Conservation (phyloP, 2,329 filamentous ascomycete genomes). For the Cordyceps cateniannulata region DNA sequence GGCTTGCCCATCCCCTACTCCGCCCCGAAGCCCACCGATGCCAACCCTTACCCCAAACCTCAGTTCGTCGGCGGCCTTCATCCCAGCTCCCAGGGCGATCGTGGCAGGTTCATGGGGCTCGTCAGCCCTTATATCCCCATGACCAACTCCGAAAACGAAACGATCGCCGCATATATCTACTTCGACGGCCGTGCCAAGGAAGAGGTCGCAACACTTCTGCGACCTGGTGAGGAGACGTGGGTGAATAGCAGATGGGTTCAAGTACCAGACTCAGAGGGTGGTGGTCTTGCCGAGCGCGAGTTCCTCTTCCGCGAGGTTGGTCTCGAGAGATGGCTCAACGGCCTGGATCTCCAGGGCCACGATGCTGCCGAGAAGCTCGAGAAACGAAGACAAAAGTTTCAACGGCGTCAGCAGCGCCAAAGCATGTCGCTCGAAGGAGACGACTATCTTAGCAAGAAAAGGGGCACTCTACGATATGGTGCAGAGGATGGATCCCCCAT, state of each 20-base stretch:
- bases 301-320: slow-evolving; percentile 97
- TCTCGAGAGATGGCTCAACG: slow-evolving; percentile 92
- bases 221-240: slow-evolving; percentile 96
- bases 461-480: slow-evolving; percentile 71
- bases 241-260: slow-evolving; percentile 98
- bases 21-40: slow-evolving; percentile 69
- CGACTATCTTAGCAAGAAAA: slow-evolving; percentile 18
- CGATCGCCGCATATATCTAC: slow-evolving; percentile 97
- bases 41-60: slow-evolving; percentile 73
- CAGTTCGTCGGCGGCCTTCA: slow-evolving; percentile 68
- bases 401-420: slow-evolving; percentile 59
- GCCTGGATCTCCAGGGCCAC: slow-evolving; percentile 87
- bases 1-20: slow-evolving; percentile 89
- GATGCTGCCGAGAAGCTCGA: slow-evolving; percentile 87
- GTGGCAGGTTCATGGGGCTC: slow-evolving; percentile 42
- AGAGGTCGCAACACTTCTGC: slow-evolving; percentile 88
- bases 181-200: slow-evolving; percentile 94
- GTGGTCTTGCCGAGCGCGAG: slow-evolving; percentile 89
- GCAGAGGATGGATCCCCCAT: slow-evolving; percentile 68
- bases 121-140: slow-evolving; percentile 85
- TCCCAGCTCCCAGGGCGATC: slow-evolving; percentile 44
- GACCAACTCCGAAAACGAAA: slow-evolving; percentile 91
- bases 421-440: slow-evolving; percentile 38
- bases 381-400: slow-evolving; percentile 75
- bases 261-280: slow-evolving; percentile 82